Evolutionary conservation across 116 monocot species (phyloP), one percentile per base, ranked within the genome.

Genomic region (Posidonia oceanica): DNA sequence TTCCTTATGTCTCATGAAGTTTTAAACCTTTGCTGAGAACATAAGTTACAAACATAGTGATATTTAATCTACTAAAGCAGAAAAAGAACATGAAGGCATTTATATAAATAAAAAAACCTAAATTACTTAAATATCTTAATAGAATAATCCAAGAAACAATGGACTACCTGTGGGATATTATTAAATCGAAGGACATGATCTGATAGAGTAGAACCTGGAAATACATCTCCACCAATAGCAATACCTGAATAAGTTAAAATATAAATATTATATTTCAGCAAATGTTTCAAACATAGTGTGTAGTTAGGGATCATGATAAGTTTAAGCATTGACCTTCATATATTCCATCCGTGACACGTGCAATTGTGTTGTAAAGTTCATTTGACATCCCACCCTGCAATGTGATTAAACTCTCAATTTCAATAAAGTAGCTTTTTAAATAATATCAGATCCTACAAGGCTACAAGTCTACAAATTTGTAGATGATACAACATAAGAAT

Each of bases 201-300:
- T 64, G 98, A 98, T 52, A 98, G 87, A 59, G 98, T 98, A 64
- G 98, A 98, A 7, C 98, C 93, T 41, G 98, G 98, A 75, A 98
- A 93, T 63, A 98, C 98, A 82, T 98, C 93, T 57, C 98, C 98
- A 64, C 93, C 98, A 78, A 98, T 98, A 53, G 98, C 98, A 86
- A 98, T 93, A 21, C 98, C 93, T 99, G 75, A 65, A 71, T 60
- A 74, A 54, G 16, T 71, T 44, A 18, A 55, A 23, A 21, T 8
- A 48, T 10, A 48, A 48, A 48, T 10, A 44, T 4, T 8, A 44
- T 7, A 5, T 12, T 6, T 5, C 52, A 53, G 62, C 17, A 52
- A n/a, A 48, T 10, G 12, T 12, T 10, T 48, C 11, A 48, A 48
- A 48, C 48, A 48, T 10, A 7, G 1, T 48, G 48, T 48, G 48